These are phyloP conservation scores for Skeletonema costatum DNA, from an alignment of 108 stramenopile species.

Conservation along the genomic window DNA sequence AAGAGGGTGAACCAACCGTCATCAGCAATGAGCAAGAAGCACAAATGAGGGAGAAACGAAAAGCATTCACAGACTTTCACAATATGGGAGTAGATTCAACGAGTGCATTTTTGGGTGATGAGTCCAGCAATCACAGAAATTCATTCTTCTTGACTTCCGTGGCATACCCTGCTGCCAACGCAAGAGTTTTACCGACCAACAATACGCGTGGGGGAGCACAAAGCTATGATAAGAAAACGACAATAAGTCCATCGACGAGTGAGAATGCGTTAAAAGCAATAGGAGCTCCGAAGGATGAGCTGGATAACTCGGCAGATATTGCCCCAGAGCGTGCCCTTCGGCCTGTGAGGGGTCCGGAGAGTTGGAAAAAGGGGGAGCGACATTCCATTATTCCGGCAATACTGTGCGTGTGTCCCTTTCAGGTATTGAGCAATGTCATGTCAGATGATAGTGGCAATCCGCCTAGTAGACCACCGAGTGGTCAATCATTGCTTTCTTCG, in stretches of 20 bases:
- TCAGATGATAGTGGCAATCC: slow-evolving; percentile 24
- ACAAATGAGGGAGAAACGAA: slow-evolving; percentile 57
- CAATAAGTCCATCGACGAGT: slow-evolving; percentile 33
- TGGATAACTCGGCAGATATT: slow-evolving; percentile 17
- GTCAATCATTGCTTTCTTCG: background rate
- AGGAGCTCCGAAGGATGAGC: slow-evolving; percentile 8
- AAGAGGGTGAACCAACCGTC: slow-evolving; percentile 23
- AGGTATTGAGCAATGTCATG: slow-evolving; percentile 54
- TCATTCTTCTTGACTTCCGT: slow-evolving; percentile 38
- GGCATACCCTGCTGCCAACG: slow-evolving; percentile 36
- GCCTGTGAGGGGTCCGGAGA: slow-evolving; percentile 65
- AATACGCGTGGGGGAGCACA: slow-evolving; percentile 12
- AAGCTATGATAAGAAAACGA: slow-evolving; percentile 32
- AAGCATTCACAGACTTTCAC: slow-evolving; percentile 83
- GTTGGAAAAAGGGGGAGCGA: slow-evolving; percentile 65
- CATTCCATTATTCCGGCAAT: slow-evolving; percentile 78
- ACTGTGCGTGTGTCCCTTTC: slow-evolving; percentile 66
- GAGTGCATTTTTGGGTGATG: slow-evolving; percentile 78
- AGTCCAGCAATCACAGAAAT: slow-evolving; percentile 50
- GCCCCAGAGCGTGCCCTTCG: slow-evolving; percentile 54
- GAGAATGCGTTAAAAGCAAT: slow-evolving; percentile 1
- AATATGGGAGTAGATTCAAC: slow-evolving; percentile 72
- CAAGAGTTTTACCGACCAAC: background rate
- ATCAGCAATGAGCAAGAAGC: slow-evolving; percentile 26
- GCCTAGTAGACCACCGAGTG: slow-evolving; percentile 5